Evolutionary conservation across 1,284 basidiomycete genomes (phyloP).

Genomic region (Ceratobasidium sp.): DNA sequence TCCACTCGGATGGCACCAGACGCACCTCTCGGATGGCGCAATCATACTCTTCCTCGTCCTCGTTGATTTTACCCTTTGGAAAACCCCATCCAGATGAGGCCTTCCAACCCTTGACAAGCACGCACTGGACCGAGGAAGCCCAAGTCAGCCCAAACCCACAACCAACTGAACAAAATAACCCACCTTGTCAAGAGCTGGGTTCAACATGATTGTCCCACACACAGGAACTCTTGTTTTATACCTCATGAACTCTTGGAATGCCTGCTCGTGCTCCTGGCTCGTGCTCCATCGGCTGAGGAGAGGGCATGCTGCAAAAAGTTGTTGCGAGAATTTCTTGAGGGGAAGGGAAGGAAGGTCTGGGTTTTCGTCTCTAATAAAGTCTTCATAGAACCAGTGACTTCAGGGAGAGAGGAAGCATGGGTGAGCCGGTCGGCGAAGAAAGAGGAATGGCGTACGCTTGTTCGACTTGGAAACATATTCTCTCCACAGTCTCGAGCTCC

Average conservation of each 20-base stretch:
- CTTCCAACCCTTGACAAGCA: conserved; percentile 98
- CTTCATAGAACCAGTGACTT: conserved; percentile 99
- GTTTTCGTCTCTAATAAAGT: conserved; percentile 94
- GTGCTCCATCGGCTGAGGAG: conserved; percentile 74
- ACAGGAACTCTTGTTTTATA: conserved; percentile 99
- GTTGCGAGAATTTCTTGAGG: conserved; percentile 94
- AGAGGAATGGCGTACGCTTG: conserved; percentile 80
- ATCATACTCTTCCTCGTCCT: conserved; percentile 82
- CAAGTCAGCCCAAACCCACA: not conserved
- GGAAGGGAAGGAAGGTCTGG: conserved; percentile 86
- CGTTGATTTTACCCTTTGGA: conserved; percentile 99
- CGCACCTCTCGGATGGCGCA: conserved; percentile 92
- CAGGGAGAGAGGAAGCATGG: conserved; percentile 1
- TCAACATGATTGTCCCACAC: conserved; percentile 97
- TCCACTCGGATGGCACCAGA: conserved; percentile 29
- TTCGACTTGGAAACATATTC: conserved; percentile 99
- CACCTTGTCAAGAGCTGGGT: conserved; percentile 92
- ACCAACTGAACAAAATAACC: conserved; percentile 48
- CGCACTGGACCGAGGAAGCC: conserved; percentile 64
- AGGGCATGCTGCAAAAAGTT: conserved; percentile 87
- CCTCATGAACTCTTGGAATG: conserved; percentile 86
- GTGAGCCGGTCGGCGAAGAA: conserved; percentile 44
- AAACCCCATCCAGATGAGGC: conserved; percentile 97
- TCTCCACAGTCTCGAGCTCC: conserved; percentile 89
- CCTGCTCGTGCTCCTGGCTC: conserved; percentile 79